Conservation (phyloP, 352 stramenopile species). For the Elongisporangium senticosum region DNA sequence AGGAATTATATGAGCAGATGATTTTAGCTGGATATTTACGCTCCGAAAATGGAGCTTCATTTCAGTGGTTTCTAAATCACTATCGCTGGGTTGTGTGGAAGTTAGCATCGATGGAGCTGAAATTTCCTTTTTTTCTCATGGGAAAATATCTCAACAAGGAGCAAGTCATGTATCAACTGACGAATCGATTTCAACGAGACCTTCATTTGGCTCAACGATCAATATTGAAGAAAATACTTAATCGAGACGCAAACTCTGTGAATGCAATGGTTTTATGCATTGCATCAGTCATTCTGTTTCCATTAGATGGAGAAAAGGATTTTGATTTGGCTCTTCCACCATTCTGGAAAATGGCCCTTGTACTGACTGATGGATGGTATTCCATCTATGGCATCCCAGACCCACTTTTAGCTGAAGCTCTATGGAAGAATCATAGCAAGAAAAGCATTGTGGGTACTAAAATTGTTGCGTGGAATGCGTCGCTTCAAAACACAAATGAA, state of each 20-base stretch:
- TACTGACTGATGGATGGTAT: conserved; percentile 77
- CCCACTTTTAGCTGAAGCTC: conserved; percentile 19
- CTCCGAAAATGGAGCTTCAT: conserved; percentile 25
- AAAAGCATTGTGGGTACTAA: conserved; percentile 49
- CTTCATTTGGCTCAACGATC: conserved; percentile 43
- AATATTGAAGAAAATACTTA: conserved; percentile 61
- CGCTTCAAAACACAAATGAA: conserved; percentile 53
- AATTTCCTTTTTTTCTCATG: conserved; percentile 41
- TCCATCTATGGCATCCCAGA: conserved; percentile 56
- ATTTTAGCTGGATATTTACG: conserved; percentile 19
- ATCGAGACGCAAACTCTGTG: conserved; percentile 57
- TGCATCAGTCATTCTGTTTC: conserved; percentile 42
- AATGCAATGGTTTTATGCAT: conserved; percentile 65
- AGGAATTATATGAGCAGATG: conserved; percentile 36
- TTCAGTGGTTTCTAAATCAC: conserved; percentile 66
- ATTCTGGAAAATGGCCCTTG: conserved; percentile 49
- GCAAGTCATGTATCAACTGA: conserved; percentile 55
- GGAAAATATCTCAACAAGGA: conserved; percentile 51
- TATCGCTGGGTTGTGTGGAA: conserved; percentile 75
- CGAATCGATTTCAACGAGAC: conserved; percentile 44
- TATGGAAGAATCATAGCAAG: conserved; percentile 43
- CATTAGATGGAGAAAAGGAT: conserved; percentile 13
- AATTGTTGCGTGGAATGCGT: conserved; percentile 61
- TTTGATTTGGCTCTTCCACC: conserved; percentile 36
- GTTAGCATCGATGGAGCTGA: conserved; percentile 45